Conservation (phyloP, 306 rosid genomes). For the Corylus avellana region DNA sequence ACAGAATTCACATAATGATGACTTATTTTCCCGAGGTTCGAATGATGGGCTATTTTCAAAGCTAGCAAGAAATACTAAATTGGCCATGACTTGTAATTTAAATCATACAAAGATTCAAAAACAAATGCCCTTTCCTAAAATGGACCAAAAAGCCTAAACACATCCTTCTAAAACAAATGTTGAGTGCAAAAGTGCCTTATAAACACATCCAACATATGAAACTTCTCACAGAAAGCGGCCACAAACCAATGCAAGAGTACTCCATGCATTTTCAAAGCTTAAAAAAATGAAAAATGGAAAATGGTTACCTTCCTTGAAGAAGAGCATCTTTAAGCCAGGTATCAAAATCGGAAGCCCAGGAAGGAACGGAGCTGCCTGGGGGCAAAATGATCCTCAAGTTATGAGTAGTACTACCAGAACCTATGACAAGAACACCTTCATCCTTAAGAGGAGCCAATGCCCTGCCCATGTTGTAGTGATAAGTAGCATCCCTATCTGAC, state of each 20-base stretch:
- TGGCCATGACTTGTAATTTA: neutral
- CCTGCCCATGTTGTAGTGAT: slow-evolving; percentile 69
- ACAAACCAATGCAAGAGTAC: too few species aligned
- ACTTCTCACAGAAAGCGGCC: neutral
- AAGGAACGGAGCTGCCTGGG: neutral
- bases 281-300: neutral
- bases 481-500: slow-evolving; percentile 46
- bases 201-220: neutral
- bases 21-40: neutral
- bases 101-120: neutral
- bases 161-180: neutral
- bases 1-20: neutral
- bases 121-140: neutral
- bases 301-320: slow-evolving; percentile 61
- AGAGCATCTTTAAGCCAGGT: slow-evolving; percentile 69
- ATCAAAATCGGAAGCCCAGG: slow-evolving; percentile 86
- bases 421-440: slow-evolving; percentile 72
- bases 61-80: neutral
- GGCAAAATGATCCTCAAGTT: slow-evolving; percentile 45
- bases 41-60: neutral
- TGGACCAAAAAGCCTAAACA: neutral
- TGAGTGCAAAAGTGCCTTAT: neutral
- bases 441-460: slow-evolving; percentile 80
- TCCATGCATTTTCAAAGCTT: neutral
- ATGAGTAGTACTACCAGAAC: slow-evolving; percentile 83